These are phyloP conservation scores for Eucalyptus urophylla DNA, from an alignment of 345 rosid genomes.

Conservation along the genomic window DNA sequence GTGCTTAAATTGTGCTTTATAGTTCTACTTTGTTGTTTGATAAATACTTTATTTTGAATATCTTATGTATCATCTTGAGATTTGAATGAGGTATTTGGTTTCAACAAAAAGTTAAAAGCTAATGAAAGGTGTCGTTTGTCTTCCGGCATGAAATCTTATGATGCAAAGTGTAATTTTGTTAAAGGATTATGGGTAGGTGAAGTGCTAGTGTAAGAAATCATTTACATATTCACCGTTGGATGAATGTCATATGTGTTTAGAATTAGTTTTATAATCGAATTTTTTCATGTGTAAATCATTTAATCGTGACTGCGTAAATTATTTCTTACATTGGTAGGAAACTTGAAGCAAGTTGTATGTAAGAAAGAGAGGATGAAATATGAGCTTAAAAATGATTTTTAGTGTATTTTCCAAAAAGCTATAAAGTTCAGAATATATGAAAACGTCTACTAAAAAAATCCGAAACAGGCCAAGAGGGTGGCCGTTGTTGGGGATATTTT, in stretches of 20 bases:
- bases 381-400: background rate
- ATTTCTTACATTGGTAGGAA: background rate
- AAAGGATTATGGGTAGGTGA: background rate
- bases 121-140: too few species aligned
- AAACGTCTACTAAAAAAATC: background rate
- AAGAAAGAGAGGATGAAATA: background rate
- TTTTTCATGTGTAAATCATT: background rate
- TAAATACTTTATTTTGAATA: too few species aligned
- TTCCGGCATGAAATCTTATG: background rate
- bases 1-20: too few species aligned
- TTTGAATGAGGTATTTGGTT: too few species aligned
- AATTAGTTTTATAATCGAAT: background rate
- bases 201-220: background rate
- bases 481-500: background rate
- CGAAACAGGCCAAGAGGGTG: background rate
- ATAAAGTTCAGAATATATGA: background rate
- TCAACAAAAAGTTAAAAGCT: too few species aligned
- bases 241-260: background rate
- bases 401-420: background rate
- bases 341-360: too few species aligned
- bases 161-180: background rate
- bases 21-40: too few species aligned
- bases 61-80: too few species aligned
- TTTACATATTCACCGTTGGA: accelerated
- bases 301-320: background rate